Evolutionary conservation across 148 eudicot species (phyloP).

Genomic region (Cornus suecica): DNA sequence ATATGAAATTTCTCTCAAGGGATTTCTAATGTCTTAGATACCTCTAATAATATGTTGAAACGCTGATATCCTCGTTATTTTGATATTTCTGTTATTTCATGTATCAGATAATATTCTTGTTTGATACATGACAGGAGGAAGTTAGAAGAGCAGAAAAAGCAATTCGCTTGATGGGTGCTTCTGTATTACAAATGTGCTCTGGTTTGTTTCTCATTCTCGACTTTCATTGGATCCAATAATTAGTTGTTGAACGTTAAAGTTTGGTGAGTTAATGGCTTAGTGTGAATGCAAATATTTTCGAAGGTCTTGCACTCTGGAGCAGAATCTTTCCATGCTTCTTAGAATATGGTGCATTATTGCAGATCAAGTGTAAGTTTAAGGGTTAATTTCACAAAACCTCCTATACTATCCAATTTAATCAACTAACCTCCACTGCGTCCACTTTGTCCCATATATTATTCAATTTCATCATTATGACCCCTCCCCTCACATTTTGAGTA

Average conservation of each 20-base stretch:
- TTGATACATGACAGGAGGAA: constrained; percentile 57
- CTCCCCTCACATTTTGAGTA: no score
- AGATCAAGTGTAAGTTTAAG: not conserved
- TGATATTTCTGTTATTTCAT: not conserved
- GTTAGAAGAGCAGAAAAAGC: constrained; percentile 67
- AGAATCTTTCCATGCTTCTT: not conserved
- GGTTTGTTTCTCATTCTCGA: constrained; percentile 37
- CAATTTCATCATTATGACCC: no score
- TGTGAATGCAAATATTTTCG: not conserved
- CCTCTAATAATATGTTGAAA: not conserved
- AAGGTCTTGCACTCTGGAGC: not conserved
- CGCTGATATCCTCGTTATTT: not conserved
- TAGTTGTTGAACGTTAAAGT: not conserved
- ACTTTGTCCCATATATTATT: no score
- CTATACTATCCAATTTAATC: no score
- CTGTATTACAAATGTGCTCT: constrained; percentile 54
- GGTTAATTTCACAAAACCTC: no score
- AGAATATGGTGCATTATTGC: not conserved
- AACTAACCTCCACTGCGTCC: no score
- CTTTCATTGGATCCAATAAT: not conserved
- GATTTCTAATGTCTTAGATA: not conserved
- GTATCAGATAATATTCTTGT: not conserved
- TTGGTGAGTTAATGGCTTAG: not conserved
- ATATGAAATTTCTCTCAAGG: not conserved
- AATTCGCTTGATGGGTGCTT: constrained; percentile 83